Percentiles rank a stretch among this genome's conserved stretches.
Evolutionary conservation across 495 filamentous ascomycete genomes (phyloP).

Genomic region (Bathelium albidoporum): DNA sequence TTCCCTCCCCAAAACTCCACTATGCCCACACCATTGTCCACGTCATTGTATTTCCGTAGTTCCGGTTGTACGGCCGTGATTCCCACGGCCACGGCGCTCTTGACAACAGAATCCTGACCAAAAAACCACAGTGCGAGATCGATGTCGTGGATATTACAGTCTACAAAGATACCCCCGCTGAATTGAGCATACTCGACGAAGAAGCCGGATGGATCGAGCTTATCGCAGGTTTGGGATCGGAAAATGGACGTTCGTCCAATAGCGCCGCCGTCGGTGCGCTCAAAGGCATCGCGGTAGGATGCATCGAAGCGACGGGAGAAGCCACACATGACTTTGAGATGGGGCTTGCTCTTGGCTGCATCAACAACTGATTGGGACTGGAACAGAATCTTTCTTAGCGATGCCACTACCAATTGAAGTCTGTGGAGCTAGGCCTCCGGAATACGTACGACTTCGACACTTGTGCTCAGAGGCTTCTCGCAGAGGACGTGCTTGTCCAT

Average conservation of each 20-base stretch:
- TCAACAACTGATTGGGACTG: conserved; percentile 31
- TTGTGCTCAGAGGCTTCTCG: conserved; percentile 36
- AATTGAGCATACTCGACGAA: conserved; percentile 36
- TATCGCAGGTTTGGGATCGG: conserved; percentile 39
- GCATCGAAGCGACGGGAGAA: conserved; percentile 37
- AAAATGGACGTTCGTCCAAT: conserved; percentile 36
- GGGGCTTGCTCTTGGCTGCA: conserved; percentile 26
- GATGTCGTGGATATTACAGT: conserved; percentile 41
- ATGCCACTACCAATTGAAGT: background rate
- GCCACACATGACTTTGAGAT: conserved; percentile 34
- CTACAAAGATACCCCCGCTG: conserved; percentile 40
- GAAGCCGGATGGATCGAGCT: conserved; percentile 35
- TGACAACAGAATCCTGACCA: conserved; percentile 26
- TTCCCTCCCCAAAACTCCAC: conserved; percentile 53
- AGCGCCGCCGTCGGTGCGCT: conserved; percentile 19
- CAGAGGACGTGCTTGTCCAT: conserved; percentile 33
- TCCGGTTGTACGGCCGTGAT: conserved; percentile 52
- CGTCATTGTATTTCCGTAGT: conserved; percentile 47
- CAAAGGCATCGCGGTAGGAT: conserved; percentile 28
- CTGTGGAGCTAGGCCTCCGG: background rate
- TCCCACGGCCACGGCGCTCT: conserved; percentile 44
- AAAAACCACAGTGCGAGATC: conserved; percentile 39
- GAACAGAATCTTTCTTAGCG: background rate
- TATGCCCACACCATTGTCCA: conserved; percentile 53
- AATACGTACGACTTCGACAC: conserved; percentile 15